phyloP scores from a whole-genome alignment of 805 yeast species.

The Yarrowia alimentaria region DNA sequence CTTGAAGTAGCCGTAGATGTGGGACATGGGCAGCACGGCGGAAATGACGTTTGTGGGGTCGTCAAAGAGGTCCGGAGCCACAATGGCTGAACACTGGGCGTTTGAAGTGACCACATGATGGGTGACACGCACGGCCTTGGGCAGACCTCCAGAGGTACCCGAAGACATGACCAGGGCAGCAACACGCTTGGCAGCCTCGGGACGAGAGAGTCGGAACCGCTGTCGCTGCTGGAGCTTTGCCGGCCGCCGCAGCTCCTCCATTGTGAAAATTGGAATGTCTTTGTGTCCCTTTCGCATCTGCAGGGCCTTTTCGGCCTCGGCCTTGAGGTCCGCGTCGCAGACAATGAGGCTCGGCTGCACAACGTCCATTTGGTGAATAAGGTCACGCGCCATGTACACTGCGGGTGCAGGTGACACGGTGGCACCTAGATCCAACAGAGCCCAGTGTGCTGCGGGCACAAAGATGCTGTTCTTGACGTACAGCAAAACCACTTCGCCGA shows the following conservation, averaged over 20 bases:
- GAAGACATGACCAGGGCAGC: conserved; percentile 40
- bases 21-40: conserved; percentile 40
- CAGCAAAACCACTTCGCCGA: conserved; percentile 38
- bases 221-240: conserved; percentile 18
- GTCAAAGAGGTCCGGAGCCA: conserved; percentile 42
- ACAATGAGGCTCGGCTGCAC: conserved; percentile 11
- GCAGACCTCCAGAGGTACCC: conserved; percentile 53
- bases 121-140: conserved; percentile 72
- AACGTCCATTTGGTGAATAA: conserved; percentile 32
- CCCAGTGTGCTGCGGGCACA: conserved; percentile 38
- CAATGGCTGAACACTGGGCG: conserved; percentile 40
- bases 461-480: conserved; percentile 37
- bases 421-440: conserved; percentile 36
- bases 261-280: not conserved
- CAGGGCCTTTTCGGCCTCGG: conserved; percentile 35
- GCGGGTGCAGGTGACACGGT: conserved; percentile 40
- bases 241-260: conserved; percentile 10
- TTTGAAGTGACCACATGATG: conserved; percentile 53
- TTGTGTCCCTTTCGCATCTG: conserved; percentile 44
- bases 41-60: conserved; percentile 38
- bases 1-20: conserved; percentile 37
- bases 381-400: conserved; percentile 39
- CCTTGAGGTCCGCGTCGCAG: not conserved
- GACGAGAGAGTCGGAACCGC: conserved; percentile 16
- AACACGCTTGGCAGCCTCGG: conserved; percentile 19